Base-by-base conservation (phyloP, 1,284 basidiomycete species). In the Gyrodon tennesseensis region DNA sequence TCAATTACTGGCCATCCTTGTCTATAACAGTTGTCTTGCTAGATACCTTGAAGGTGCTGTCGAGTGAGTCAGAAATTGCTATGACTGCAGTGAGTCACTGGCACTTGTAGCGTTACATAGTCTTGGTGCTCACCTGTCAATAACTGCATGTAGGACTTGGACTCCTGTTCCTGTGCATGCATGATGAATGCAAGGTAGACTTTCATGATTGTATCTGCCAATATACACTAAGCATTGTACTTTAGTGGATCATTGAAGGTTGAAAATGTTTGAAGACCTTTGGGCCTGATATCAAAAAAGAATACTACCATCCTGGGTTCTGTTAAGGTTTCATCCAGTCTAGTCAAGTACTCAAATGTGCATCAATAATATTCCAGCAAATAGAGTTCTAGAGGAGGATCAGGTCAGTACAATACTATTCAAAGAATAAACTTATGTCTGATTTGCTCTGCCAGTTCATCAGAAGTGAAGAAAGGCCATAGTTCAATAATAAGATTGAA, bases 141-240 rank as follows among this genome's bases (percentile, higher is more conserved):
- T 3, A 25, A n/a, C n/a, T 29, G 25, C 21, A 60, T 52, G n/a
- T 62, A 62, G 1, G 31, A 60, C 46, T 62, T 13, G 18, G 46
- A 61, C 18, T 61, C 39, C 2, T 21, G 3, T 39, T 61, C 46
- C 31, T 7, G 1, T 16, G 18, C 15, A 5, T 16, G 8, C 11
- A 11, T 16, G 7, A 37, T n/a, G 15, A 60, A 60, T 15, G 54
- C 9, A 3, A 60, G 51, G 8, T 54, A 63, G 11, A 54, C 25
- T 8, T 63, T 39, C 0, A 21, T 62, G 37, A 63, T 63, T 1
- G 4, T 41, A 5, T 60, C 49, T 6, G 49, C 39, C 16, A 29
- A 60, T 34, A 60, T 60, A n/a, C 49, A 54, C 13, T 19, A 25
- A 27, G 60, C 25, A 9, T 56, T 5, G 3, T 54, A 61, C 16